A percentile compares a stretch with the other conserved stretches of the same genome.
These are phyloP conservation scores for Saturnispora hagleri DNA, from an alignment of 805 yeast genomes.

Conservation along the genomic window DNA sequence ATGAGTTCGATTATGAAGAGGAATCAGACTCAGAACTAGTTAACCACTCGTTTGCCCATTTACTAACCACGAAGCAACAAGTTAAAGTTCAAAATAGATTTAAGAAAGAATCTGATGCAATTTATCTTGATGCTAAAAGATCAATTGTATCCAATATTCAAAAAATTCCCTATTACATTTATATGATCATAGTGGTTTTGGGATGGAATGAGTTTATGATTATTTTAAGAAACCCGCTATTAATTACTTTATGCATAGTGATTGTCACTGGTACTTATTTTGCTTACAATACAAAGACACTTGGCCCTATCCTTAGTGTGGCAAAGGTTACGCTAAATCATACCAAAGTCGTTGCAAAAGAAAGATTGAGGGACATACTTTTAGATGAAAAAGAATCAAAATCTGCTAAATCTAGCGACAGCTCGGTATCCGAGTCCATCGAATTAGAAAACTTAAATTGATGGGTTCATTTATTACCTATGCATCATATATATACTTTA, in stretches of 20 bases:
- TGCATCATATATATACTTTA: neutral
- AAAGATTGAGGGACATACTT: slow-evolving; percentile 49
- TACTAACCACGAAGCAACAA: slow-evolving; percentile 50
- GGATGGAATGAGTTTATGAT: slow-evolving; percentile 98
- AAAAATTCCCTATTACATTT: slow-evolving; percentile 77
- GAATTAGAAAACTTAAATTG: slow-evolving; percentile 12
- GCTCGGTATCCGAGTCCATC: slow-evolving; percentile 4
- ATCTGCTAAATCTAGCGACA: neutral
- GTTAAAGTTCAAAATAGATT: slow-evolving; percentile 48
- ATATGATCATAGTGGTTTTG: slow-evolving; percentile 57
- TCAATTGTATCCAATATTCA: slow-evolving; percentile 71
- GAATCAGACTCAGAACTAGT: slow-evolving; percentile 35
- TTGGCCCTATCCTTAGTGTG: slow-evolving; percentile 66
- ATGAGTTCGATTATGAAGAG: slow-evolving; percentile 26
- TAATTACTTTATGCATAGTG: slow-evolving; percentile 53
- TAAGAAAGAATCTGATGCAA: slow-evolving; percentile 67
- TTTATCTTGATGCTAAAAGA: slow-evolving; percentile 81
- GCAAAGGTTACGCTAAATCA: slow-evolving; percentile 50
- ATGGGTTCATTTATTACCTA: neutral
- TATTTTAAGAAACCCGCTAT: slow-evolving; percentile 76
- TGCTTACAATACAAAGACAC: slow-evolving; percentile 58
- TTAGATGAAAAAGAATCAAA: slow-evolving; percentile 34
- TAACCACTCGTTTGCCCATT: slow-evolving; percentile 40
- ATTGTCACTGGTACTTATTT: slow-evolving; percentile 54
- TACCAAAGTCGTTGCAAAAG: slow-evolving; percentile 46